Percentiles rank a stretch among this genome's conserved stretches.
These are phyloP conservation scores for Pythium utonaiense DNA, from an alignment of 352 stramenopile species.

Conservation along the genomic window DNA sequence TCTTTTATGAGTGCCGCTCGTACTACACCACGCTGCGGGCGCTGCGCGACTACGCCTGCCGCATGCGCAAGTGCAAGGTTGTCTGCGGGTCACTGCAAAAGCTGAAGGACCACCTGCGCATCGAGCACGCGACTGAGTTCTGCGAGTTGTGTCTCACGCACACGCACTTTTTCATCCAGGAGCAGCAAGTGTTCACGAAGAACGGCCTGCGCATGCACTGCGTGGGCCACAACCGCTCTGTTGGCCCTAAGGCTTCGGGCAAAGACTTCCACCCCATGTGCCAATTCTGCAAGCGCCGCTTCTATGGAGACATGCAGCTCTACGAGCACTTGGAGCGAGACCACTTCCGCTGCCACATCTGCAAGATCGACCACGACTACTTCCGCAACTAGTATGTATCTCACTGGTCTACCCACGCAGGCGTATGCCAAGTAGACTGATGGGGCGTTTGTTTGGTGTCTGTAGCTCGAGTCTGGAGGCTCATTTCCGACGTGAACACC, in stretches of 20 bases:
- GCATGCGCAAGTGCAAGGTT: slow-evolving; percentile 58
- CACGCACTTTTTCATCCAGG: slow-evolving; percentile 79
- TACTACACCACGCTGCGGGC: slow-evolving; percentile 57
- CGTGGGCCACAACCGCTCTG: slow-evolving; percentile 40
- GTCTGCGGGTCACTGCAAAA: slow-evolving; percentile 46
- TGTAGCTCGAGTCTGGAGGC: slow-evolving; percentile 72
- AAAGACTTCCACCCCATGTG: slow-evolving; percentile 87
- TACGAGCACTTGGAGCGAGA: slow-evolving; percentile 87
- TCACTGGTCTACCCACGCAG: too few species aligned
- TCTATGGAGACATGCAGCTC: slow-evolving; percentile 82
- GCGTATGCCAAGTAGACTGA: background rate
- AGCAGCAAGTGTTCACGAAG: slow-evolving; percentile 79
- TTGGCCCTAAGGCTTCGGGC: slow-evolving; percentile 43
- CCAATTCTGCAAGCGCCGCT: slow-evolving; percentile 85
- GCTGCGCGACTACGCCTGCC: slow-evolving; percentile 62
- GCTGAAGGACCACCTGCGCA: slow-evolving; percentile 67
- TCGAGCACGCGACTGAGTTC: slow-evolving; percentile 66
- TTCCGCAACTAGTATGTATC: slow-evolving; percentile 86
- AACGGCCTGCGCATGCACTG: slow-evolving; percentile 63
- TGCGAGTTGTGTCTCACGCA: slow-evolving; percentile 74
- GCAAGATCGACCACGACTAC: slow-evolving; percentile 85
- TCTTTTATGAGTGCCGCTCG: slow-evolving; percentile 63
- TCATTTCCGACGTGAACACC: slow-evolving; percentile 82
- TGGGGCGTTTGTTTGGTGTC: background rate
- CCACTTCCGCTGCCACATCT: slow-evolving; percentile 90